These are phyloP conservation scores for Nakazawaea laoshanensis DNA, from an alignment of 805 yeast species.

Conservation along the genomic window DNA sequence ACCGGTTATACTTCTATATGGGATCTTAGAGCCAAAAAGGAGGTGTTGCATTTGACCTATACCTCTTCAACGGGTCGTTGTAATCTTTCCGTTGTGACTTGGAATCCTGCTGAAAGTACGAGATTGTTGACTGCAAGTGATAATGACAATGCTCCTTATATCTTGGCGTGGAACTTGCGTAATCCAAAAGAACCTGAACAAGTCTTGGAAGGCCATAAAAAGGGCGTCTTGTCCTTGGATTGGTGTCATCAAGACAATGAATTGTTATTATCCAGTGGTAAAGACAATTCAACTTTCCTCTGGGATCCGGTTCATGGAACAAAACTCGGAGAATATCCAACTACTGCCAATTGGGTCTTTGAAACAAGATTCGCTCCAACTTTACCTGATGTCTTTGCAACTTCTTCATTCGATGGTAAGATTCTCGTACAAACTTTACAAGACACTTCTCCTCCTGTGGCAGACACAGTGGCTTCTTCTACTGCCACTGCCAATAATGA, in stretches of 20 bases:
- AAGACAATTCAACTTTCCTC: slow-evolving; percentile 76
- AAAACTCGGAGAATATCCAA: slow-evolving; percentile 79
- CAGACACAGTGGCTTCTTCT: slow-evolving; percentile 30
- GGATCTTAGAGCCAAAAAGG: slow-evolving; percentile 85
- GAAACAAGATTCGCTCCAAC: slow-evolving; percentile 81
- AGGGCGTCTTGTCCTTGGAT: slow-evolving; percentile 84
- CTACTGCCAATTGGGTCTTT: slow-evolving; percentile 91
- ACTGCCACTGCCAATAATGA: slow-evolving; percentile 37
- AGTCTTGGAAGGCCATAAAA: slow-evolving; percentile 69
- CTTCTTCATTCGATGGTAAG: slow-evolving; percentile 82
- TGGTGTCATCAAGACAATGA: slow-evolving; percentile 86
- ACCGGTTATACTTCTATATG: slow-evolving; percentile 86
- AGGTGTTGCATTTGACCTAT: slow-evolving; percentile 79
- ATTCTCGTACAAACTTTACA: slow-evolving; percentile 79
- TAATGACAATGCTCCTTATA: slow-evolving; percentile 69
- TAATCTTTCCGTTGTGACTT: slow-evolving; percentile 72
- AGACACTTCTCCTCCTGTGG: slow-evolving; percentile 61
- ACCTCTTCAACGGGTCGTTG: slow-evolving; percentile 51
- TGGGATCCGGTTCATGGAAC: slow-evolving; percentile 84
- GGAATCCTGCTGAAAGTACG: slow-evolving; percentile 93
- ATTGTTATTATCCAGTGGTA: slow-evolving; percentile 81
- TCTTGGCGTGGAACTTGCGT: slow-evolving; percentile 89
- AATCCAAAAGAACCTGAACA: slow-evolving; percentile 87
- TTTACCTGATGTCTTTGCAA: slow-evolving; percentile 84
- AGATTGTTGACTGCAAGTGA: slow-evolving; percentile 83